Evolutionary conservation across 768 basidiomycete genomes (phyloP), one percentile per base, ranked within the genome.

Genomic region (Termitomyces sp.): DNA sequence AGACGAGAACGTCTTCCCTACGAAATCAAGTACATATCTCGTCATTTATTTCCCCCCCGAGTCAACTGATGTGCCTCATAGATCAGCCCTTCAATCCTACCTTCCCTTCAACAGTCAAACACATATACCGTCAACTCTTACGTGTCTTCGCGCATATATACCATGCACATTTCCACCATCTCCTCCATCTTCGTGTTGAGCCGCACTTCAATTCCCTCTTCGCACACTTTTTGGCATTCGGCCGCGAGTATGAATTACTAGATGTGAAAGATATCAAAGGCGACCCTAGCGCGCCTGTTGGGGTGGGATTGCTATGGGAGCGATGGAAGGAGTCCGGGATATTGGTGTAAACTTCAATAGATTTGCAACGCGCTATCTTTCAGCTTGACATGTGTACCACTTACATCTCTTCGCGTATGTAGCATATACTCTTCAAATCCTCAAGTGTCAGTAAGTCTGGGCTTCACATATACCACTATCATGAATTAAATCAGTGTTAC

Each of bases 111-210:
- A 95, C 94, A 13, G 79, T 89, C 65, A 93, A 93, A 61, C 93
- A 95, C 71, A 88, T 98, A 67, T 98, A 98, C 74, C 92, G 95
- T 33, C 95, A 98, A 68, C 91, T 98, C 36, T 84, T 98, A 56
- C 91, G 96, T 48, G 91, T 98, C 63, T 98, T 98, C 69, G 95
- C 96, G 10, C 96, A 98, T 77, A 85, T 98, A 65, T 98, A 98
- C 71, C 89, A 98, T 70, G 91, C 93, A 9, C 96, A 98, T 68
- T 98, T 95, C 69, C 79, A 81, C 2, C 87, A 91, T 64, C 89
- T 98, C 68, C 83, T 98, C 24, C 94, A 98, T 68, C 83, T 98
- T 26, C 91, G 93, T 40, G 87, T 90, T 10, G 96, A 98, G 68
- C 92, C 92, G 0, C 95, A 96, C 71, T 95, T 96, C 77, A 96